Evolutionary conservation across 1,284 basidiomycete species (phyloP).

Genomic region (Ustilago crameri): DNA sequence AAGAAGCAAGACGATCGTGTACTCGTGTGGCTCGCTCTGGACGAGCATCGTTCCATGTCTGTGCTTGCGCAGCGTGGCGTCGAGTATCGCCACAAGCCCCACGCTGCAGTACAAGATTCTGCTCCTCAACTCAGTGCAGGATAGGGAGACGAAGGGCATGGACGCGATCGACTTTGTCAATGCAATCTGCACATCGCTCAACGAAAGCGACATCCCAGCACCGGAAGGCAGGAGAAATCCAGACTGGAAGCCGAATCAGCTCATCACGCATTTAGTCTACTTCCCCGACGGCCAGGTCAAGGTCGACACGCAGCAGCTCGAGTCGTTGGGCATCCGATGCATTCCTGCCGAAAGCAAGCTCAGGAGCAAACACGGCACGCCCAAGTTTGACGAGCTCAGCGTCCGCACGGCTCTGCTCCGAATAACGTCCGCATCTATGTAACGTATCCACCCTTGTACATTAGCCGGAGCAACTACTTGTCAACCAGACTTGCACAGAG

Average conservation of each 20-base stretch:
- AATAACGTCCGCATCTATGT: slow-evolving; percentile 5
- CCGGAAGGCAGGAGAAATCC: slow-evolving; percentile 1
- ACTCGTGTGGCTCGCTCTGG: slow-evolving; percentile 90
- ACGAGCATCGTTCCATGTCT: slow-evolving; percentile 89
- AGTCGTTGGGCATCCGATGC: slow-evolving; percentile 21
- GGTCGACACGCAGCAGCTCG: slow-evolving; percentile 13
- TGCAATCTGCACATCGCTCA: slow-evolving; percentile 78
- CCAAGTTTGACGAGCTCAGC: slow-evolving; percentile 43
- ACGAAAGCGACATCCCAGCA: slow-evolving; percentile 67
- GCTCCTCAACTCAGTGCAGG: slow-evolving; percentile 85
- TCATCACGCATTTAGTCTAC: slow-evolving; percentile 78
- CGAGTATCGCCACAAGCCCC: slow-evolving; percentile 80
- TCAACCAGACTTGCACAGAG: too few relatives aligned
- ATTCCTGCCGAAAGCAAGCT: slow-evolving; percentile 7
- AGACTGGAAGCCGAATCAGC: slow-evolving; percentile 54
- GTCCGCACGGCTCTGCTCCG: slow-evolving; percentile 14
- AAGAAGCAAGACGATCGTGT: slow-evolving; percentile 80
- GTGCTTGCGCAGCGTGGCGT: slow-evolving; percentile 82
- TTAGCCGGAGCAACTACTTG: too few relatives aligned
- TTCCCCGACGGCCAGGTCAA: slow-evolving; percentile 27
- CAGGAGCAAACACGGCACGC: slow-evolving; percentile 17
- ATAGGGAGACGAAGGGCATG: slow-evolving; percentile 89
- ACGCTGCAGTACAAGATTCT: slow-evolving; percentile 83
- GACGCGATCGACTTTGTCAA: slow-evolving; percentile 84
- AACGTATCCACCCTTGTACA: too few relatives aligned